These are phyloP conservation scores for Vitis amurensis DNA, from an alignment of 164 flowering plant species.

Conservation along the genomic window DNA sequence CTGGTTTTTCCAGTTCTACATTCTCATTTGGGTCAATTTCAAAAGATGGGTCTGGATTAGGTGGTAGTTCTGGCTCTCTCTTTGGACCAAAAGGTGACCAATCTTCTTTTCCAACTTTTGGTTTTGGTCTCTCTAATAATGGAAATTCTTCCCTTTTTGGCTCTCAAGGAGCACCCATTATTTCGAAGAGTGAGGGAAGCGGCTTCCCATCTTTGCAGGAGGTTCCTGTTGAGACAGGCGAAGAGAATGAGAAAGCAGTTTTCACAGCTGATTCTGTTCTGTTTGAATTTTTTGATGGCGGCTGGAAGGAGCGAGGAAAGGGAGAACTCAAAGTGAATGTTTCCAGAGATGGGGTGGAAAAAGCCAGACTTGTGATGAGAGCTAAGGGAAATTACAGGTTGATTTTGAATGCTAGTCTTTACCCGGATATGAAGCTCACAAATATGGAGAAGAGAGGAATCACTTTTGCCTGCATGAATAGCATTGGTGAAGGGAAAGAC, in stretches of 20 bases:
- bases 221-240: slow-evolving; percentile 88
- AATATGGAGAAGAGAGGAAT: slow-evolving; percentile 88
- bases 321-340: slow-evolving; percentile 90
- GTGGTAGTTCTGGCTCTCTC: slow-evolving; percentile 37
- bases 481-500: slow-evolving; percentile 57
- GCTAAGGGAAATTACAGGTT: slow-evolving; percentile 75
- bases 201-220: slow-evolving; percentile 57
- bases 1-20: slow-evolving; percentile 73
- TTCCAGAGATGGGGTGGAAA: slow-evolving; percentile 46
- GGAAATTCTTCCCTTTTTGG: slow-evolving; percentile 69
- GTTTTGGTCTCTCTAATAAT: slow-evolving; percentile 55
- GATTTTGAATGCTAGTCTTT: slow-evolving; percentile 81
- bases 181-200: slow-evolving; percentile 47
- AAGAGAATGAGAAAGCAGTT: slow-evolving; percentile 80
- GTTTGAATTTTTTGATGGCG: slow-evolving; percentile 75
- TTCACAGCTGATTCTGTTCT: slow-evolving; percentile 79
- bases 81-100: slow-evolving; percentile 47
- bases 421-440: slow-evolving; percentile 88
- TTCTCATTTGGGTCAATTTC: slow-evolving; percentile 73
- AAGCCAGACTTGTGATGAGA: slow-evolving; percentile 82
- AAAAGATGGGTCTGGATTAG: slow-evolving; percentile 50
- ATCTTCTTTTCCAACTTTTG: slow-evolving; percentile 33
- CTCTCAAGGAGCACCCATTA: slow-evolving; percentile 36
- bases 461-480: slow-evolving; percentile 84
- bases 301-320: slow-evolving; percentile 97